These are phyloP conservation scores for Musa itinerans DNA, from an alignment of 176 grass and related monocot genomes.

Conservation along the genomic window DNA sequence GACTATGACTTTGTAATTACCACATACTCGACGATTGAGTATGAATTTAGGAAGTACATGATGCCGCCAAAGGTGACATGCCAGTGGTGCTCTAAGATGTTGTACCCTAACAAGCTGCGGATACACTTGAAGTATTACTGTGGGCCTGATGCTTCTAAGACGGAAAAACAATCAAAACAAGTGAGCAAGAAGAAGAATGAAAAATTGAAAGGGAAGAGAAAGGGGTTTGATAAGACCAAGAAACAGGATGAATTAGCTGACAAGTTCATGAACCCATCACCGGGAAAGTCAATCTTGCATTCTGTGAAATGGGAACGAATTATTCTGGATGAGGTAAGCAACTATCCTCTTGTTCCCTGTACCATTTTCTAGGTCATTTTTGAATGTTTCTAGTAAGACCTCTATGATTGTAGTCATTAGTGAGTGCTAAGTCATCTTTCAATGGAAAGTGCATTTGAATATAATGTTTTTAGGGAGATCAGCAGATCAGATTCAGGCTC, in stretches of 20 bases:
- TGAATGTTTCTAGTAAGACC: not conserved
- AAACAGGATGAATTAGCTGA: constrained; percentile 10
- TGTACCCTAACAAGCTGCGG: constrained; percentile 38
- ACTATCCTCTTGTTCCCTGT: not conserved
- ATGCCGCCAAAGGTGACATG: constrained; percentile 70
- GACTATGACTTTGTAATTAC: constrained; percentile 76
- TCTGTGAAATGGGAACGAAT: constrained; percentile 74
- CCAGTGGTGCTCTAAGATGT: constrained; percentile 34
- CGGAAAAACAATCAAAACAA: constrained; percentile 75
- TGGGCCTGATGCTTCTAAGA: constrained; percentile 61
- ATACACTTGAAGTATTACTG: constrained; percentile 63
- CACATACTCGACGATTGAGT: constrained; percentile 79
- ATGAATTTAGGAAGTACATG: constrained; percentile 76
- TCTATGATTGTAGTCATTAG: not conserved
- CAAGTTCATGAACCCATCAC: constrained; percentile 4
- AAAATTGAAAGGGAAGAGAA: not conserved
- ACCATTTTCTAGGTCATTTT: not conserved
- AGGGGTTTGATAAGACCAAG: not conserved
- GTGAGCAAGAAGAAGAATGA: constrained; percentile 31
- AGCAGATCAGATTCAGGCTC: no score
- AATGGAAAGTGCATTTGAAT: not conserved
- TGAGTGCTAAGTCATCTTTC: not conserved
- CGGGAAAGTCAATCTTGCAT: constrained; percentile 57
- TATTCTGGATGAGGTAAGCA: constrained; percentile 86
- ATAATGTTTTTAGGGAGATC: not conserved